A percentile compares a stretch with the other conserved stretches of the same genome.
These are phyloP conservation scores for Ceratocystis eucalypticola DNA, from an alignment of 2,329 filamentous ascomycete species.

Conservation along the genomic window DNA sequence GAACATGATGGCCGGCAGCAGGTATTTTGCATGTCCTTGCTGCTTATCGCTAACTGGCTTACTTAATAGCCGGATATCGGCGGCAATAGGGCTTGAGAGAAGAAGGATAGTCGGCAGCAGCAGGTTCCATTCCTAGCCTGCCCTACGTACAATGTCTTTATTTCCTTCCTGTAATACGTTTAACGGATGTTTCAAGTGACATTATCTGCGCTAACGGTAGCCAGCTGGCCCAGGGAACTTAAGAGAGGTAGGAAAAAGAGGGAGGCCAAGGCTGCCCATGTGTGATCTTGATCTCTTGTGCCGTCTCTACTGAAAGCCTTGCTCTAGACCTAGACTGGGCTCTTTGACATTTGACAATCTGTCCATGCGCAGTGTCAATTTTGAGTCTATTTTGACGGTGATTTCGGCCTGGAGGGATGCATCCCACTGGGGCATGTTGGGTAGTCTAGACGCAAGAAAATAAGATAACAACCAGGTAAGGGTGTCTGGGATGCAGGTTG, in stretches of 20 bases:
- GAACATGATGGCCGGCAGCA: neutral
- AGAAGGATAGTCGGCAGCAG: too few species aligned
- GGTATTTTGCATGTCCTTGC: neutral
- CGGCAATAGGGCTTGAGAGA: too few species aligned
- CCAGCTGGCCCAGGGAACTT: neutral
- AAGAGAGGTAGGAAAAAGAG: neutral
- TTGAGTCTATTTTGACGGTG: constrained; percentile 2
- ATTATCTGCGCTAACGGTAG: neutral
- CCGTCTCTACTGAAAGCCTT: neutral
- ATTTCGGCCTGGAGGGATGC: neutral
- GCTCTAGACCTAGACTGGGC: neutral
- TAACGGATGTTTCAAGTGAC: neutral
- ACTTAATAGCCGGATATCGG: too few species aligned
- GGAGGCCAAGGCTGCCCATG: neutral
- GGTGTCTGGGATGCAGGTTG: neutral
- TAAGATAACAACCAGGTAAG: neutral
- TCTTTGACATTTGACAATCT: neutral
- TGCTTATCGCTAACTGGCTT: neutral
- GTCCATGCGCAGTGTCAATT: neutral
- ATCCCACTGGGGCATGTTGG: neutral
- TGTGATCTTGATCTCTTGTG: neutral
- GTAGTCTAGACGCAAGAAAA: neutral
- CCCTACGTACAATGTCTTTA: too few species aligned
- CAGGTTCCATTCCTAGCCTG: too few species aligned
- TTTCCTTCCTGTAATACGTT: too few species aligned